Conservation (phyloP, 2,329 filamentous ascomycete species). For the Colletotrichum ledebouriae region DNA sequence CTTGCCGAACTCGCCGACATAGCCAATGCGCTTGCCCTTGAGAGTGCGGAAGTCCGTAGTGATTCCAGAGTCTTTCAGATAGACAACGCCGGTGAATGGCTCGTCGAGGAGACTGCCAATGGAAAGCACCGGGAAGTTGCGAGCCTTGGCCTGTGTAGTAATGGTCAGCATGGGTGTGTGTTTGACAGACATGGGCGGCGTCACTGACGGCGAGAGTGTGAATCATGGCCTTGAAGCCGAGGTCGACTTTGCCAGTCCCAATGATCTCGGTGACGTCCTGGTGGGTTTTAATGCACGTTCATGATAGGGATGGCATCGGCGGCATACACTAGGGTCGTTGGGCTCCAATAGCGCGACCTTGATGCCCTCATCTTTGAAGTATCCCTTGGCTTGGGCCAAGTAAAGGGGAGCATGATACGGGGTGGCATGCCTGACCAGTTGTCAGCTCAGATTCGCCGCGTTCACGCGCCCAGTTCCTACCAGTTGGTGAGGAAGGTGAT, state of each 20-base stretch:
- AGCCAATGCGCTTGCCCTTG: slow-evolving; percentile 82
- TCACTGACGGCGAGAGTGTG: slow-evolving; percentile 77
- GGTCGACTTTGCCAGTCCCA: slow-evolving; percentile 80
- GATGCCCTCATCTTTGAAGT: slow-evolving; percentile 81
- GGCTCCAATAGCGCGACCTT: slow-evolving; percentile 84
- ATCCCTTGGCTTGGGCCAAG: slow-evolving; percentile 81
- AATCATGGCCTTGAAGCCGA: slow-evolving; percentile 89
- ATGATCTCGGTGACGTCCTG: slow-evolving; percentile 87
- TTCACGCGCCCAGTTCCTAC: slow-evolving; percentile 59
- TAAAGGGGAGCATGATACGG: slow-evolving; percentile 85
- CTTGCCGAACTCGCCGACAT: slow-evolving; percentile 86
- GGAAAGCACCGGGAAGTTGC: slow-evolving; percentile 78
- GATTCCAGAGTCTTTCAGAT: slow-evolving; percentile 81
- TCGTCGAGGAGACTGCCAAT: slow-evolving; percentile 83
- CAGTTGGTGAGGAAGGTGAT: slow-evolving; percentile 89
- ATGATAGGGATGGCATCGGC: neutral
- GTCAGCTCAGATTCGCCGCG: slow-evolving; percentile 31
- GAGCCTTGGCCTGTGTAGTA: slow-evolving; percentile 74
- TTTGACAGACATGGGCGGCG: rapidly evolving
- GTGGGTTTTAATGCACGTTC: neutral
- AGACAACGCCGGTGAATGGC: slow-evolving; percentile 84
- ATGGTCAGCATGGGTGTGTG: neutral
- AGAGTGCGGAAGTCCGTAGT: slow-evolving; percentile 81
- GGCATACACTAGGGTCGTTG: slow-evolving; percentile 76
- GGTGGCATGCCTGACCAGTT: slow-evolving; percentile 76